A percentile compares a stretch with the other conserved stretches of the same genome.
These are phyloP conservation scores for Ophiocordyceps camponoti-leonardi DNA, from an alignment of 2,329 filamentous ascomycete genomes.

Conservation along the genomic window DNA sequence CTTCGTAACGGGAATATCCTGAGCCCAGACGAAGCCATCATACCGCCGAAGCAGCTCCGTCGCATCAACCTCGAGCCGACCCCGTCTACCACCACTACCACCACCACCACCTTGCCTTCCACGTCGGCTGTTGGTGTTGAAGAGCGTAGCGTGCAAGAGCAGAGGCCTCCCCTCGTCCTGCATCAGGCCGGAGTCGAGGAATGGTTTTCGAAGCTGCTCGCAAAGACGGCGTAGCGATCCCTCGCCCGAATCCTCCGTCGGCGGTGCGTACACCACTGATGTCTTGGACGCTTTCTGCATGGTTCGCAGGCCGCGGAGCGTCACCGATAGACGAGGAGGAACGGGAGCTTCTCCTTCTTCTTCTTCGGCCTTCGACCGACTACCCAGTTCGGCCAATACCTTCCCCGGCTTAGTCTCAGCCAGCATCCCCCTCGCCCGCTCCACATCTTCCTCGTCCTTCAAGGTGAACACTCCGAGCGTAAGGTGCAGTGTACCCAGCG, in stretches of 20 bases:
- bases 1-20: conserved; percentile 46
- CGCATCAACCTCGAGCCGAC: conserved; percentile 34
- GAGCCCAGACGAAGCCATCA: conserved; percentile 52
- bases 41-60: conserved; percentile 39
- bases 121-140: conserved; percentile 65
- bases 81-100: conserved; percentile 10
- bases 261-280: conserved; percentile 48
- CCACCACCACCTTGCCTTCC: too few species aligned
- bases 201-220: conserved; percentile 31
- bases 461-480: conserved; percentile 80
- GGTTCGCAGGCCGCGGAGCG: conserved; percentile 35
- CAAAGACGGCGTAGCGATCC: conserved; percentile 39
- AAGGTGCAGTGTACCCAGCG: conserved; percentile 65
- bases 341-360: too few species aligned
- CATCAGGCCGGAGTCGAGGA: conserved; percentile 39
- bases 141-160: conserved; percentile 65
- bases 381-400: conserved; percentile 5
- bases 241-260: conserved; percentile 26
- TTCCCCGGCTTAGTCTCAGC: conserved; percentile 7
- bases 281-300: conserved; percentile 43
- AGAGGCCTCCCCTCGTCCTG: conserved; percentile 41
- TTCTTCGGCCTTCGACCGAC: too few species aligned
- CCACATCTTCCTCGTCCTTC: conserved; percentile 23
- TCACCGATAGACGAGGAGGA: conserved; percentile 13
- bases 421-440: conserved; percentile 23